phyloP scores from a whole-genome alignment of 306 rosid genomes.

The Senna siamea region DNA sequence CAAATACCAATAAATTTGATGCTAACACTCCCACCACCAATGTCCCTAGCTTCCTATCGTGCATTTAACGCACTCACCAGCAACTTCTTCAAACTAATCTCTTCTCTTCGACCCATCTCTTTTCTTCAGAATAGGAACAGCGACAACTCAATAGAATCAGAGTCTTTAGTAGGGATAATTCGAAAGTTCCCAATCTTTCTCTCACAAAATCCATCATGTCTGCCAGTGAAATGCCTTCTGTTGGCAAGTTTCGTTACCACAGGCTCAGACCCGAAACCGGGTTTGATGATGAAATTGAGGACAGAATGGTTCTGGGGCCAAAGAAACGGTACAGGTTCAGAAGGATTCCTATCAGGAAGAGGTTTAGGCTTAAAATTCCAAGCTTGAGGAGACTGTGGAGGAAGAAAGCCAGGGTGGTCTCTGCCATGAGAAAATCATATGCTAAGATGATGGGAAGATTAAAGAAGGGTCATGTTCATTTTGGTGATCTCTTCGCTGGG shows the following conservation, averaged over 20 bases:
- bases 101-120: too few relatives aligned
- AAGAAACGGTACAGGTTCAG: constrained; percentile 53
- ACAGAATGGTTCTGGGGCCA: constrained; percentile 38
- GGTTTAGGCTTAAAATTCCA: constrained; percentile 63
- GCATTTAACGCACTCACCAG: constrained; percentile 5
- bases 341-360: constrained; percentile 54
- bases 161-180: too few relatives aligned
- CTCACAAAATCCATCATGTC: constrained; percentile 33
- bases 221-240: constrained; percentile 28
- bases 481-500: constrained; percentile 87
- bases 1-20: neutral
- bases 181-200: too few relatives aligned
- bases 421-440: constrained; percentile 51
- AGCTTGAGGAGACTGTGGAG: constrained; percentile 65
- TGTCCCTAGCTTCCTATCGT: neutral
- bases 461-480: constrained; percentile 62
- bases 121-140: too few relatives aligned
- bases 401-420: constrained; percentile 52
- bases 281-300: constrained; percentile 33
- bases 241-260: constrained; percentile 46
- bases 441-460: constrained; percentile 55
- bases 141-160: too few relatives aligned
- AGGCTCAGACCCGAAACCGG: constrained; percentile 37
- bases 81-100: neutral
- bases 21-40: neutral